These are phyloP conservation scores for Phytophthora hybrid DNA, from an alignment of 352 stramenopile species.

Conservation along the genomic window DNA sequence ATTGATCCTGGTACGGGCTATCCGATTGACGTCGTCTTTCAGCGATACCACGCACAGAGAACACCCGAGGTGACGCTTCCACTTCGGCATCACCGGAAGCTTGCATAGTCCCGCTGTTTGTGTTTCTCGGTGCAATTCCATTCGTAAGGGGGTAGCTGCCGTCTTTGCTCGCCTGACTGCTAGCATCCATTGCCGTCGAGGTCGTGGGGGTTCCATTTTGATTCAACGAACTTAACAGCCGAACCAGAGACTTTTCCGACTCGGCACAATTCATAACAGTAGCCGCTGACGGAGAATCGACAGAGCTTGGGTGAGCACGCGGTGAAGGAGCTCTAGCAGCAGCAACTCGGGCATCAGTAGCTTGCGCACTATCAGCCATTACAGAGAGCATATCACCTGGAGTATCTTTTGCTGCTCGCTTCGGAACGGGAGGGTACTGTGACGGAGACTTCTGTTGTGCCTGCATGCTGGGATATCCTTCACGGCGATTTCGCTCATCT, in stretches of 20 bases:
- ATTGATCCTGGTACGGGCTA: conserved; percentile 29
- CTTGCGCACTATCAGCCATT: conserved; percentile 21
- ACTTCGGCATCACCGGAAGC: conserved; percentile 17
- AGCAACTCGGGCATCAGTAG: conserved; percentile 11
- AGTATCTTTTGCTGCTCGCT: conserved; percentile 66
- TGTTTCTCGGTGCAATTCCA: conserved; percentile 22
- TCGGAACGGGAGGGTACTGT: conserved; percentile 34
- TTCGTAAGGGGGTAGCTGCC: conserved; percentile 18
- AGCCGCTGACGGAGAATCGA: conserved; percentile 59
- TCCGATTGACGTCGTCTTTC: conserved; percentile 9
- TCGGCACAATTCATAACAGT: conserved; percentile 73
- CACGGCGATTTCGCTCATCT: conserved; percentile 15
- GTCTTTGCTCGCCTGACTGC: conserved; percentile 15
- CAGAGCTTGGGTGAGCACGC: conserved; percentile 20
- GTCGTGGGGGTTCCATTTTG: conserved; percentile 40
- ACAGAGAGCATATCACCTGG: conserved; percentile 24
- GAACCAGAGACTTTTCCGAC: conserved; percentile 76
- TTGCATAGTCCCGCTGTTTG: conserved; percentile 10
- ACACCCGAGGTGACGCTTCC: conserved; percentile 3
- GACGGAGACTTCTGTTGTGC: conserved; percentile 27
- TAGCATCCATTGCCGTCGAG: conserved; percentile 29
- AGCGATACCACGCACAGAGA: conserved; percentile 17
- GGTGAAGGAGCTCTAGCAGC: conserved; percentile 9
- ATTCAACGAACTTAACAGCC: conserved; percentile 68
- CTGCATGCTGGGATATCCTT: conserved; percentile 27